phyloP scores from a whole-genome alignment of 2,329 filamentous ascomycete genomes.

The Colletotrichum higginsianum region DNA sequence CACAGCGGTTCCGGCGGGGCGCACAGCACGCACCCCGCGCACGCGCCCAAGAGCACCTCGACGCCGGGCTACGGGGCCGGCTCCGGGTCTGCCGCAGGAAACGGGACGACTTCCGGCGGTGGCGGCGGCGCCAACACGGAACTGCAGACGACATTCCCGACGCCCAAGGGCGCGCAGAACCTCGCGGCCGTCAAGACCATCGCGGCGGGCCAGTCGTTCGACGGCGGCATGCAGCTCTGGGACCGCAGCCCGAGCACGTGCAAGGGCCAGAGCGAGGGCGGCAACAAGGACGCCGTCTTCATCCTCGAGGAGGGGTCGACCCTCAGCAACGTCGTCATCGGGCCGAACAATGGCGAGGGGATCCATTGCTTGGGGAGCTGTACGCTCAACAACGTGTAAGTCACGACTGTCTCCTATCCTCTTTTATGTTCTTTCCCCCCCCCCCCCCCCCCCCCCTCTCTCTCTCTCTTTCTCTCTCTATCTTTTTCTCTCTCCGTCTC shows the following conservation, averaged over 20 bases:
- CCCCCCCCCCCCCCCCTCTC: too few relatives aligned
- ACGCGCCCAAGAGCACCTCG: background rate
- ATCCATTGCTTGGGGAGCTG: slow-evolving; percentile 62
- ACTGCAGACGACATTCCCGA: slow-evolving; percentile 30
- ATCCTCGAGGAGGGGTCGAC: slow-evolving; percentile 58
- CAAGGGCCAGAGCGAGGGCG: slow-evolving; percentile 59
- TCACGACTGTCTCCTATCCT: slow-evolving; percentile 57
- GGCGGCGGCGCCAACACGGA: slow-evolving; percentile 9
- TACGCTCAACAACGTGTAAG: slow-evolving; percentile 50
- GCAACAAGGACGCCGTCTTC: slow-evolving; percentile 58
- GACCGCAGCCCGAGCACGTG: slow-evolving; percentile 58
- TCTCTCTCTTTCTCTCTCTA: slow-evolving; percentile 37
- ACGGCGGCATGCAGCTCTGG: slow-evolving; percentile 46
- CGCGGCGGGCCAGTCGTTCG: slow-evolving; percentile 35
- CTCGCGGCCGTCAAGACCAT: slow-evolving; percentile 37
- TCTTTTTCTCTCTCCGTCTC: slow-evolving; percentile 44
- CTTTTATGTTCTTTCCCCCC: slow-evolving; percentile 44
- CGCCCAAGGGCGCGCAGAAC: slow-evolving; percentile 33
- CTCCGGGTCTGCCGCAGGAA: background rate
- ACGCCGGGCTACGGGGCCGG: background rate
- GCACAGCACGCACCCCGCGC: background rate
- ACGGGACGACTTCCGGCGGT: slow-evolving; percentile 14
- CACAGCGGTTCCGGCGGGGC: background rate
- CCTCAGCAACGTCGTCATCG: slow-evolving; percentile 62
- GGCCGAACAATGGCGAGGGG: slow-evolving; percentile 60